Base-by-base conservation (phyloP, 2,329 filamentous ascomycete genomes). In the Cryphonectria naterciae region DNA sequence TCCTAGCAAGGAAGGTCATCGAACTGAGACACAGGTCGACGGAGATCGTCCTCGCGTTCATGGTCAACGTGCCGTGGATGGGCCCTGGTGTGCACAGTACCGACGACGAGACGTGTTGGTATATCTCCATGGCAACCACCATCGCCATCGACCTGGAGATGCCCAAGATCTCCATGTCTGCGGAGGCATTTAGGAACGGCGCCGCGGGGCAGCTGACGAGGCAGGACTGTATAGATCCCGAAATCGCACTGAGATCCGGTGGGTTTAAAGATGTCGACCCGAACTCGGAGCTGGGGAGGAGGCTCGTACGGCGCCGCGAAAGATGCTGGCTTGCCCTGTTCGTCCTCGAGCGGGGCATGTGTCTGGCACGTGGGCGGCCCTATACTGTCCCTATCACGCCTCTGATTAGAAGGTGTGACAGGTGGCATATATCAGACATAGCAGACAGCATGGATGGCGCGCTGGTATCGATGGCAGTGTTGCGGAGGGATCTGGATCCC, bases 31-130 rank as follows among this genome's bases (percentile, higher is more conserved):
- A 89, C 75, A 87, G 90, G 69, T 93, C 91, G 0, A 90, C 92
- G 7, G 91, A 93, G 77, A 92, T 93, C 69, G 89, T 93, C 0
- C 81, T 93, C 1, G 91, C 89, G 0, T 93, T 93, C 76, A 91
- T 93, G 88, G 86, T 92, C 43, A 93, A 93, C 72, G 87, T 93
- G 8, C 91, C 91, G 0, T 93, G 91, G 91, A 92, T 93, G 86
- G 88, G 88, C 41, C 89, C 89, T 1, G 89, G 89, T 2, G 82
- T 87, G 71, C 89, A 91, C 75, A 90, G 88, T 78, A 89, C 89
- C 13, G 91, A 93, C 74, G 91, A 93, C 72, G 91, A 93, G 75
- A 92, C 91, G 0, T 92, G 90, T 70, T 86, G 88, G 58, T 93
- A 92, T 74, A 88, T 93, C 68, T 88, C 90, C 1, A 89, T 91